Evolutionary conservation across 2,329 filamentous ascomycete genomes (phyloP).

Genomic region (Aspergillus felis): DNA sequence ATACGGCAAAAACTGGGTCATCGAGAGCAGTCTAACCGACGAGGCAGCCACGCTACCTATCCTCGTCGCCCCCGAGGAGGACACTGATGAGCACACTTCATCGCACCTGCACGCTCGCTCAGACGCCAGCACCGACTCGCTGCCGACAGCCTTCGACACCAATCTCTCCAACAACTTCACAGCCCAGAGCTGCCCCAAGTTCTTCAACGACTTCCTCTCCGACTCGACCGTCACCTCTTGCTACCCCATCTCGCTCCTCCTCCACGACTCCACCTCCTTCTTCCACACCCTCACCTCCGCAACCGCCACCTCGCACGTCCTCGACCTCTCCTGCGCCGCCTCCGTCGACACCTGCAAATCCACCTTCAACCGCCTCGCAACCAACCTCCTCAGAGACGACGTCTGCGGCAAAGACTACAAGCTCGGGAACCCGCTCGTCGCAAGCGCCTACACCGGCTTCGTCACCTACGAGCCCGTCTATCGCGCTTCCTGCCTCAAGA

Average conservation of each 20-base stretch:
- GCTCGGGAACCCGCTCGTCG: constrained; percentile 64
- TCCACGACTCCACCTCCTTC: constrained; percentile 80
- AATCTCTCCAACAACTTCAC: constrained; percentile 62
- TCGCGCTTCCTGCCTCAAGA: constrained; percentile 72
- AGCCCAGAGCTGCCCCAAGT: constrained; percentile 42
- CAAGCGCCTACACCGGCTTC: constrained; percentile 72
- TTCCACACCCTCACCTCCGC: constrained; percentile 73
- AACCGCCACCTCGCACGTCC: constrained; percentile 67
- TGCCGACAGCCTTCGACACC: constrained; percentile 66
- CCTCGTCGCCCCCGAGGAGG: background rate
- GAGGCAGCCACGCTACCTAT: constrained; percentile 1
- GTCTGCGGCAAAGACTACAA: constrained; percentile 72
- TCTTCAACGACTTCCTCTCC: constrained; percentile 64
- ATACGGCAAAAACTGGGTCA: background rate
- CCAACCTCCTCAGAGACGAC: constrained; percentile 56
- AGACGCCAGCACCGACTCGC: constrained; percentile 12
- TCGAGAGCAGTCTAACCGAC: background rate
- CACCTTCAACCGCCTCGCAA: constrained; percentile 63
- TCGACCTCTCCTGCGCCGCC: constrained; percentile 73
- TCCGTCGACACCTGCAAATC: constrained; percentile 61
- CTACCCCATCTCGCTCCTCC: constrained; percentile 77
- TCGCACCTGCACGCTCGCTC: background rate
- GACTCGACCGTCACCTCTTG: constrained; percentile 68
- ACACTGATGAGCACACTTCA: background rate
- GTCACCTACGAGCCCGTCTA: constrained; percentile 74